Conservation (phyloP, 2,329 filamentous ascomycete species). For the Erysiphe pulchra region DNA sequence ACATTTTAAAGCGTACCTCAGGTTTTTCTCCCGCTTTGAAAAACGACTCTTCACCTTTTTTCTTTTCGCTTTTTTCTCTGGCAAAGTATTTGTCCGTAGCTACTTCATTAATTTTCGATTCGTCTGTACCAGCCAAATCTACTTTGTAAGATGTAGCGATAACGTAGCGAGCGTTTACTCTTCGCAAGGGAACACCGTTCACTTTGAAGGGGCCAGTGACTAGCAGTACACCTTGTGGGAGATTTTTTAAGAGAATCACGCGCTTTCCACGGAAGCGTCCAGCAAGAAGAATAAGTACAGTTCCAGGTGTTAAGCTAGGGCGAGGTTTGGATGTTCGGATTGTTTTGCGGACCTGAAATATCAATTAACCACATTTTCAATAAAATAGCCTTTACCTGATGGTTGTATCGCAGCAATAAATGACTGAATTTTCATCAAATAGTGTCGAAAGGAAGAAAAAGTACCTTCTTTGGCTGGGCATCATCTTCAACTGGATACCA, state of each 20-base stretch:
- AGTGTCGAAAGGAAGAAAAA: conserved; percentile 13
- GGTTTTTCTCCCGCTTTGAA: conserved; percentile 98
- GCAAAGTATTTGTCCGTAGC: conserved; percentile 72
- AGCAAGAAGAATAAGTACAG: conserved; percentile 95
- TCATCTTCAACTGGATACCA: conserved; percentile 97
- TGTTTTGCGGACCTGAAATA: conserved; percentile 73
- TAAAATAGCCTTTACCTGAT: background rate
- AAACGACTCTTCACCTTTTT: conserved; percentile 94
- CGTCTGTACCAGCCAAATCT: conserved; percentile 63
- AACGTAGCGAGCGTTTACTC: conserved; percentile 81
- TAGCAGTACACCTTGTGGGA: conserved; percentile 92
- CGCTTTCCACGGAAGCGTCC: conserved; percentile 99
- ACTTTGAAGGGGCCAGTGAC: conserved; percentile 99
- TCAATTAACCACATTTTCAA: conserved; percentile 5
- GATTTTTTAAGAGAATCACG: conserved; percentile 93
- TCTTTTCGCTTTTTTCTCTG: conserved; percentile 82
- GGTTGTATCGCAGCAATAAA: background rate
- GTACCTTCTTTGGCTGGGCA: conserved; percentile 75
- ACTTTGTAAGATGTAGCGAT: conserved; percentile 75
- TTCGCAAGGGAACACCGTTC: conserved; percentile 93
- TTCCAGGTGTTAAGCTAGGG: conserved; percentile 73
- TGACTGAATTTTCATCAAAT: background rate
- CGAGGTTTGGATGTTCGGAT: conserved; percentile 70
- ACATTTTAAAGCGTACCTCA: conserved; percentile 38
- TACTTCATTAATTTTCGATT: conserved; percentile 66